Evolutionary conservation across 2,329 filamentous ascomycete species (phyloP), one percentile per base, ranked within the genome.

Genomic region (Pyricularia grisea): DNA sequence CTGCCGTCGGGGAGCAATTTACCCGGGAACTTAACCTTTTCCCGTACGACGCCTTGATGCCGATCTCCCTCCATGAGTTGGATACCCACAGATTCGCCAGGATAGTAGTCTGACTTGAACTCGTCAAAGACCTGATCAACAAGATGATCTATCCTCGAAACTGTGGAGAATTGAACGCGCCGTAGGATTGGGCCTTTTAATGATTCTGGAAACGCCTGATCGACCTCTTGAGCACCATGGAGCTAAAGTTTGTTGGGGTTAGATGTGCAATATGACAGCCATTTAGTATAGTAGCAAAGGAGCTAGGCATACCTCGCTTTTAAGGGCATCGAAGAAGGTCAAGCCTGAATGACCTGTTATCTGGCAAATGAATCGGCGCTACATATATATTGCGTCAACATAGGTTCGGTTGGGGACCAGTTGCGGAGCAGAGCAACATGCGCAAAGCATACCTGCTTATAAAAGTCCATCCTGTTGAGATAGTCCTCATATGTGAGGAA

Each of bases 341-440:
- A 97, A 83, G 68, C 91, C 91, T 33, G 93, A 96, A 78, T 97
- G 94, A 68, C 95, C 95, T 14, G 93, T 97, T 73, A 98, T 96
- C 77, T 97, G 92, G 79, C 96, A 97, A 71, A 96, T 97, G 79
- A 98, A 99, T 69, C 91, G 89, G 76, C 89, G 92, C 89, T 94
- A 74, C 63, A 66, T 33, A 3, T n/a, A 23, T 25, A 30, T 20
- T 42, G 17, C 20, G 55, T 67, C 27, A 67, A 25, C 27, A 30
- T 63, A 23, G 55, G 36, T 23, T 20, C 14, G 58, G 28, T 30
- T 25, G 33, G 9, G 23, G 60, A 27, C 55, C 27, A 58, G 28
- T 20, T 4, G 25, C 25, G 63, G 20, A 6, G 50, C 63, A 17
- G 36, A 66, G 60, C n/a, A 28, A 20, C 27, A 11, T 28, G 60